These are phyloP conservation scores for Bifiguratus adelaidae DNA, from an alignment of 192 early-diverging fungal species.

Conservation along the genomic window DNA sequence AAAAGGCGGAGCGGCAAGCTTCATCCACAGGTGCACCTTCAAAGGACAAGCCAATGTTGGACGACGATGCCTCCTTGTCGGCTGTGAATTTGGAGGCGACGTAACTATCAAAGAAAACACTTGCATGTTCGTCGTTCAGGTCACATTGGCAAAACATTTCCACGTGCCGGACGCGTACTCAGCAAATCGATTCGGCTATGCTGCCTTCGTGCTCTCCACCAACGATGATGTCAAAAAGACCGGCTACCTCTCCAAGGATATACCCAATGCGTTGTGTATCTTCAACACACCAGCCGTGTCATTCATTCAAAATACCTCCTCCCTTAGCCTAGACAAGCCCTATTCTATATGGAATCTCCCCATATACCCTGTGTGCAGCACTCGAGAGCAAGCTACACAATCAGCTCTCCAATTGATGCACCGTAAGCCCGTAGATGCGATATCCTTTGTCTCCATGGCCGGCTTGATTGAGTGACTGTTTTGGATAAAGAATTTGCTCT, in stretches of 20 bases:
- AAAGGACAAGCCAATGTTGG: not conserved
- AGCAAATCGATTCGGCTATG: conserved; percentile 12
- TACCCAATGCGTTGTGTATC: too few relatives aligned
- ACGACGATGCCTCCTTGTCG: conserved; percentile 9
- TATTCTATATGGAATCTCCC: conserved; percentile 14
- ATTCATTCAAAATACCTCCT: not conserved
- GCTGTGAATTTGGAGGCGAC: not conserved
- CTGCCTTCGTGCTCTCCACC: conserved; percentile 21
- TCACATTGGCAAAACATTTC: not conserved
- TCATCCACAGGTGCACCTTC: conserved; percentile 4
- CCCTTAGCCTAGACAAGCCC: conserved; percentile 5
- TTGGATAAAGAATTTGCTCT: too few relatives aligned
- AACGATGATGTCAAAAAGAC: conserved; percentile 23
- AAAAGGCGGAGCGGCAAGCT: too few relatives aligned
- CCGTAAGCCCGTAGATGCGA: too few relatives aligned
- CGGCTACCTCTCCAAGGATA: not conserved
- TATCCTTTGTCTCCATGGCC: too few relatives aligned
- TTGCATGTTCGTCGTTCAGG: conserved; percentile 20
- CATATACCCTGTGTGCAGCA: conserved; percentile 7
- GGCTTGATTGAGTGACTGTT: too few relatives aligned
- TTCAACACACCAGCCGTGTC: not conserved
- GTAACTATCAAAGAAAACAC: conserved; percentile 8
- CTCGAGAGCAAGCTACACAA: conserved; percentile 5
- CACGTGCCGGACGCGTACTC: not conserved
- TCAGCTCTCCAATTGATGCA: conserved; percentile 9